Evolutionary conservation across 1,139 yeast genomes (phyloP).

Genomic region (Diutina rugosa): DNA sequence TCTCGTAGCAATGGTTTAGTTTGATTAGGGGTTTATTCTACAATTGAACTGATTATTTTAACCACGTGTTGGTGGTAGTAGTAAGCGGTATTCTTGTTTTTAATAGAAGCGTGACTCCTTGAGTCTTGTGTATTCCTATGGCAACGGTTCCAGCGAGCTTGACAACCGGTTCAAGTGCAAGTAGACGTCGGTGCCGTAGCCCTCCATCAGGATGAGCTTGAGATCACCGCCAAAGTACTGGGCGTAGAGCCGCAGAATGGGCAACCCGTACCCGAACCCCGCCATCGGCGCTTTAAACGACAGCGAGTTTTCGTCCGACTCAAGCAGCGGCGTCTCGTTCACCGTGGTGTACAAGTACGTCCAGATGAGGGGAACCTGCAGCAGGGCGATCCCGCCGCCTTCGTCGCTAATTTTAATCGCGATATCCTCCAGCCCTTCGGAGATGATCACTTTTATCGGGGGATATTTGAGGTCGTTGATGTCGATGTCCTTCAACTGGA

Average conservation of each 20-base stretch:
- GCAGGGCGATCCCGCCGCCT: slow-evolving; percentile 87
- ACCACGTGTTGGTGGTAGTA: too few relatives aligned
- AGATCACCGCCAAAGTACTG: slow-evolving; percentile 88
- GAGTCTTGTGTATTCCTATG: slow-evolving; percentile 9
- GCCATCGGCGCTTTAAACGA: slow-evolving; percentile 87
- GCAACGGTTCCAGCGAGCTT: slow-evolving; percentile 34
- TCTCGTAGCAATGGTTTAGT: too few relatives aligned
- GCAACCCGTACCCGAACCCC: slow-evolving; percentile 87
- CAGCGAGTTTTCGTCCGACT: slow-evolving; percentile 39
- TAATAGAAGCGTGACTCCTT: too few relatives aligned
- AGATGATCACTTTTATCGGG: slow-evolving; percentile 75
- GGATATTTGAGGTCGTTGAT: slow-evolving; percentile 64
- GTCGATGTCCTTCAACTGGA: slow-evolving; percentile 29
- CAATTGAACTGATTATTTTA: too few relatives aligned
- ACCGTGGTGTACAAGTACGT: slow-evolving; percentile 87
- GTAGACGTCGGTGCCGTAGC: slow-evolving; percentile 89
- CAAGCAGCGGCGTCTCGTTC: slow-evolving; percentile 55
- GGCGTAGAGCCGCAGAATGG: slow-evolving; percentile 75
- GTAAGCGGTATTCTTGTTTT: too few relatives aligned
- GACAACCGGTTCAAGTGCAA: slow-evolving; percentile 57
- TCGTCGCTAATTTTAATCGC: slow-evolving; percentile 90
- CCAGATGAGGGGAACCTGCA: slow-evolving; percentile 81
- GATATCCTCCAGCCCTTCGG: slow-evolving; percentile 86
- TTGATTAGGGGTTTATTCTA: too few relatives aligned
- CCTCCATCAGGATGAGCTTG: slow-evolving; percentile 82